Percentiles rank a stretch among this genome's conserved stretches.
phyloP scores from a whole-genome alignment of 768 basidiomycete genomes.

The Tricholoma bakamatsutake region DNA sequence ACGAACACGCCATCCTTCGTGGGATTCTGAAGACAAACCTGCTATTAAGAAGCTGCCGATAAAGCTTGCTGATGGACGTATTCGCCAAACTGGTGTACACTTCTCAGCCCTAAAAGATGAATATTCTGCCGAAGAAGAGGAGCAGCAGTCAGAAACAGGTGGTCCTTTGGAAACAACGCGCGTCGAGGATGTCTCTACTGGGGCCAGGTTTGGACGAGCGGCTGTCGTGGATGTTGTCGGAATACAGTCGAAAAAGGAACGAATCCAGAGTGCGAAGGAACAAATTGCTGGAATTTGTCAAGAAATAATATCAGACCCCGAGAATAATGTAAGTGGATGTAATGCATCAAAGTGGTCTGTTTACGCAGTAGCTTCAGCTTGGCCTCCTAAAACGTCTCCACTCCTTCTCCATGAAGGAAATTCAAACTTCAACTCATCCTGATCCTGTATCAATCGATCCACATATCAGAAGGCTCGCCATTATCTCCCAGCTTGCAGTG shows the following conservation, averaged over 20 bases:
- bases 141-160: constrained; percentile 23
- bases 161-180: constrained; percentile 26
- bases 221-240: constrained; percentile 70
- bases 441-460: constrained; percentile 74
- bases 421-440: constrained; percentile 63
- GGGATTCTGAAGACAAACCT: constrained; percentile 41
- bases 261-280: constrained; percentile 80
- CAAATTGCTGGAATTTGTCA: constrained; percentile 93
- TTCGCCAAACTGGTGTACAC: constrained; percentile 47
- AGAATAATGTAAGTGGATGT: constrained; percentile 70
- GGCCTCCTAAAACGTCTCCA: constrained; percentile 85
- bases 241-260: constrained; percentile 56
- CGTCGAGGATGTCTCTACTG: constrained; percentile 73
- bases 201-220: constrained; percentile 81
- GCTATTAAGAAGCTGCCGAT: constrained; percentile 71
- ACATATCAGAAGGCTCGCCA: constrained; percentile 80
- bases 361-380: constrained; percentile 42
- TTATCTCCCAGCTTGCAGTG: constrained; percentile 87
- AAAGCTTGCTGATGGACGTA: constrained; percentile 76
- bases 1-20: constrained; percentile 42
- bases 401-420: constrained; percentile 76
- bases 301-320: constrained; percentile 91
- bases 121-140: constrained; percentile 13
- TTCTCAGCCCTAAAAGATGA: constrained; percentile 11
- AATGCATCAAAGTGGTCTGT: neutral